These are phyloP conservation scores for Dryas integrifolia DNA, from an alignment of 331 rosid species.

Conservation along the genomic window DNA sequence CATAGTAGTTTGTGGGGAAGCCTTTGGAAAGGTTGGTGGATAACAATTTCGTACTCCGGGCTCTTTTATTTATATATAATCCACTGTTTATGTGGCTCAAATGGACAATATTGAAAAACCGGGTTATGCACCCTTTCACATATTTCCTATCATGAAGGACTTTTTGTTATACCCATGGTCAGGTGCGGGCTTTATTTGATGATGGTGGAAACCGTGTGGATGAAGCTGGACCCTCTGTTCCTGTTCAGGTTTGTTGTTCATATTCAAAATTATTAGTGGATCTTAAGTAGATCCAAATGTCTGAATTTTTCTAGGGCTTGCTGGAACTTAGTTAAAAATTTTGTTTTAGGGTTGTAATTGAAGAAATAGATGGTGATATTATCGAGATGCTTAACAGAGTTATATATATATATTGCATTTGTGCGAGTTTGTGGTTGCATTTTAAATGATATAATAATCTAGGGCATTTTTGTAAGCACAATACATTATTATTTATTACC, in stretches of 20 bases:
- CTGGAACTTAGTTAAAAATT: background rate
- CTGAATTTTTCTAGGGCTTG: background rate
- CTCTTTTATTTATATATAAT: background rate
- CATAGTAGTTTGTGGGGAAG: constrained; percentile 79
- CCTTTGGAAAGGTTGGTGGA: constrained; percentile 88
- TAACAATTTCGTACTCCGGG: background rate
- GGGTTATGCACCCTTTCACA: constrained; percentile 10
- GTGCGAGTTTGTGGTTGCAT: background rate
- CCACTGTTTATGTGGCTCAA: background rate
- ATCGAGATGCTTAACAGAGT: background rate
- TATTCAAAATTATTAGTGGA: background rate
- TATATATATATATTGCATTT: background rate
- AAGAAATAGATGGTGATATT: background rate
- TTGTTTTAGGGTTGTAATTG: background rate
- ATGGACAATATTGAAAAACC: constrained; percentile 8
- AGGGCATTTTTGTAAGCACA: background rate
- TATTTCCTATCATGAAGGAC: constrained; percentile 17
- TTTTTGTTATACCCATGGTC: constrained; percentile 21
- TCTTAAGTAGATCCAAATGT: background rate
- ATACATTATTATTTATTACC: background rate
- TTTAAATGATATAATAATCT: background rate
- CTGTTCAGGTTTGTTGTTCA: constrained; percentile 75
- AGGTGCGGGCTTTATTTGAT: constrained; percentile 97
- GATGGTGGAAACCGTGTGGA: constrained; percentile 79
- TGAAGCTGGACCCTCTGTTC: constrained; percentile 83